These are phyloP conservation scores for Ilyonectria destructans DNA, from an alignment of 2,329 filamentous ascomycete species.

Conservation along the genomic window DNA sequence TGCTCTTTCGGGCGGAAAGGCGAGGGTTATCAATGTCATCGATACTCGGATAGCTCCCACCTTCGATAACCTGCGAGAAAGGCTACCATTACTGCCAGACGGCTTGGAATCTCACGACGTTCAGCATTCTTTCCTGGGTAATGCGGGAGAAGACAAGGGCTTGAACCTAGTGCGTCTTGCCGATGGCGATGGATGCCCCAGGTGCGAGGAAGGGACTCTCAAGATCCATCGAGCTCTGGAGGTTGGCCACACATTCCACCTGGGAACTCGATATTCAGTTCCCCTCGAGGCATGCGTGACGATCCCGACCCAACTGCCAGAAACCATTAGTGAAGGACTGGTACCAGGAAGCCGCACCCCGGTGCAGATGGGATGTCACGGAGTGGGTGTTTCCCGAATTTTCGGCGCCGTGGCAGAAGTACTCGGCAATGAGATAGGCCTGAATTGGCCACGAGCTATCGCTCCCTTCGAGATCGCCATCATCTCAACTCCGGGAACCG, in stretches of 20 bases:
- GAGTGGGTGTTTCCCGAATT: conserved; percentile 93
- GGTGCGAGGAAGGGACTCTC: conserved; percentile 77
- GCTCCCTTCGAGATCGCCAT: conserved; percentile 87
- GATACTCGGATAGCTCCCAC: conserved; percentile 51
- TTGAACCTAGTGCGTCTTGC: conserved; percentile 77
- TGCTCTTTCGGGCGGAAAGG: conserved; percentile 46
- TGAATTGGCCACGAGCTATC: conserved; percentile 91
- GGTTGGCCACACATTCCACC: conserved; percentile 94
- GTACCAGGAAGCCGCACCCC: conserved; percentile 59
- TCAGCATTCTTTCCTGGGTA: conserved; percentile 41
- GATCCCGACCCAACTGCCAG: conserved; percentile 46
- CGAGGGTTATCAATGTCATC: conserved; percentile 55
- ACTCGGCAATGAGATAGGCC: conserved; percentile 78
- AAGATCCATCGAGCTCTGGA: conserved; percentile 84
- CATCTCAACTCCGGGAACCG: conserved; percentile 66
- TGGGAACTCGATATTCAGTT: conserved; percentile 89
- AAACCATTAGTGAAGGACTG: conserved; percentile 30
- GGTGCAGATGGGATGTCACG: conserved; percentile 96
- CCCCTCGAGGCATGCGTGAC: conserved; percentile 79
- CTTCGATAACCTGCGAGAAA: conserved; percentile 44
- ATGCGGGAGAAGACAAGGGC: conserved; percentile 56
- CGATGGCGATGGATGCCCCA: conserved; percentile 81
- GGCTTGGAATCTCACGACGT: conserved; percentile 33
- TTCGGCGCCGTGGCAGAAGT: conserved; percentile 89
- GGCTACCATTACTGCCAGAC: conserved; percentile 48